These are phyloP conservation scores for Ganoderma multipileum DNA, from an alignment of 1,284 basidiomycete genomes.

Conservation along the genomic window DNA sequence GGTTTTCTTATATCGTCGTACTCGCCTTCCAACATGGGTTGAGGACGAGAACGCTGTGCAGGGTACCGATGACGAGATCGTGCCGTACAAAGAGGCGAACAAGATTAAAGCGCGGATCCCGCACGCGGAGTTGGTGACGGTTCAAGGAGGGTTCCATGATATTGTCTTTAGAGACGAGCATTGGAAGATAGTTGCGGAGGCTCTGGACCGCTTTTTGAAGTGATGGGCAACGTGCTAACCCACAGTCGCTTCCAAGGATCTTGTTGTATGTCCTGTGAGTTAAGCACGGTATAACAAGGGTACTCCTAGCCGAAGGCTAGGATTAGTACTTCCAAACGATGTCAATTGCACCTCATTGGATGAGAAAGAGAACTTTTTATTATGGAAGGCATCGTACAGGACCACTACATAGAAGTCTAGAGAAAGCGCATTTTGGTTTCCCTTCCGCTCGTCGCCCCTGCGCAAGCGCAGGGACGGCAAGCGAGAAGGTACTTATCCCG, in stretches of 20 bases:
- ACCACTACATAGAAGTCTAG: background rate
- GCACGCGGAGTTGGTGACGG: slow-evolving; percentile 57
- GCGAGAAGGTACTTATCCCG: slow-evolving; percentile 3
- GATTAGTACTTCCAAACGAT: background rate
- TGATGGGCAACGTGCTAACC: background rate
- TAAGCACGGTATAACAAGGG: too few species aligned
- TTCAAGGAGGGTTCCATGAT: slow-evolving; percentile 62
- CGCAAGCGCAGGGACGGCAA: background rate
- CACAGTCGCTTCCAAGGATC: background rate
- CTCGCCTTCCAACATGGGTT: background rate
- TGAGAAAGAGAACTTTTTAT: background rate
- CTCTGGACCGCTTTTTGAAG: slow-evolving; percentile 46
- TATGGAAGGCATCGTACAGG: too few species aligned
- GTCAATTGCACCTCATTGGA: background rate
- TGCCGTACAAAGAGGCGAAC: slow-evolving; percentile 62
- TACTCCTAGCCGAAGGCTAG: too few species aligned
- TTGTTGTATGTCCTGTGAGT: background rate
- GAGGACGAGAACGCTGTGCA: slow-evolving; percentile 5
- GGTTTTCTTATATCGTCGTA: slow-evolving; percentile 30
- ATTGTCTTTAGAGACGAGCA: slow-evolving; percentile 56
- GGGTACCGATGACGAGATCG: slow-evolving; percentile 72
- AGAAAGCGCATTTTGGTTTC: slow-evolving; percentile 1
- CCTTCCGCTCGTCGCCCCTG: background rate
- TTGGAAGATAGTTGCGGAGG: slow-evolving; percentile 49
- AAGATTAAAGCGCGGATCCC: slow-evolving; percentile 62